phyloP scores from a whole-genome alignment of 202 grass and related monocot species.

The Eragrostis tef region DNA sequence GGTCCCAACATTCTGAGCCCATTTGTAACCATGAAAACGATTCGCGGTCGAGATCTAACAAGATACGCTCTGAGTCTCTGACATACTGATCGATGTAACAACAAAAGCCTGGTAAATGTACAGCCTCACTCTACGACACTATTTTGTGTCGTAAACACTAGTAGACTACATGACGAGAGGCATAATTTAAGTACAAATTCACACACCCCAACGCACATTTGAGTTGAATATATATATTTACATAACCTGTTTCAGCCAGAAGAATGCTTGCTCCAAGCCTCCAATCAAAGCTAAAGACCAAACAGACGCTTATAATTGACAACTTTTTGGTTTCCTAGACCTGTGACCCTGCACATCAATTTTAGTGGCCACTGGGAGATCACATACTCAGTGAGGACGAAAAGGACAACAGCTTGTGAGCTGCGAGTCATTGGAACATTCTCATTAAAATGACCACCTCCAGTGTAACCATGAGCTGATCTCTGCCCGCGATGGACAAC shows the following conservation, averaged over 20 bases:
- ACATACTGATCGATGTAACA: neutral
- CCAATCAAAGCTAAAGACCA: neutral
- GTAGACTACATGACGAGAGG: neutral
- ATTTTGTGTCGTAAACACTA: too few species aligned
- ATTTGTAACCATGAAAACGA: constrained; percentile 38
- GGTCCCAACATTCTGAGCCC: neutral
- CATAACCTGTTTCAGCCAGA: neutral
- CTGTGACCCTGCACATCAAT: neutral
- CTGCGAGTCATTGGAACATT: constrained; percentile 35
- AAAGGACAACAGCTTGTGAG: constrained; percentile 38
- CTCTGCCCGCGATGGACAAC: neutral
- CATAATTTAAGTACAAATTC: neutral
- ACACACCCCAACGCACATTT: neutral
- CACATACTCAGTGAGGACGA: neutral
- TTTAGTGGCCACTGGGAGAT: neutral
- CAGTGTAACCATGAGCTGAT: constrained; percentile 1
- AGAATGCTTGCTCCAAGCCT: neutral
- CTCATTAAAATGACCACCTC: neutral
- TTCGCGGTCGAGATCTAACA: constrained; percentile 23
- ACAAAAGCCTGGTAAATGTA: neutral
- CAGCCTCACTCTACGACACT: too few species aligned
- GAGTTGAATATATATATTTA: neutral
- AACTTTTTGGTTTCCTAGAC: neutral
- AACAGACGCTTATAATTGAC: constrained; percentile 2
- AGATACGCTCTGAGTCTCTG: constrained; percentile 29